Base-by-base conservation (phyloP, 2,329 filamentous ascomycete species). In the Fusarium coicis region DNA sequence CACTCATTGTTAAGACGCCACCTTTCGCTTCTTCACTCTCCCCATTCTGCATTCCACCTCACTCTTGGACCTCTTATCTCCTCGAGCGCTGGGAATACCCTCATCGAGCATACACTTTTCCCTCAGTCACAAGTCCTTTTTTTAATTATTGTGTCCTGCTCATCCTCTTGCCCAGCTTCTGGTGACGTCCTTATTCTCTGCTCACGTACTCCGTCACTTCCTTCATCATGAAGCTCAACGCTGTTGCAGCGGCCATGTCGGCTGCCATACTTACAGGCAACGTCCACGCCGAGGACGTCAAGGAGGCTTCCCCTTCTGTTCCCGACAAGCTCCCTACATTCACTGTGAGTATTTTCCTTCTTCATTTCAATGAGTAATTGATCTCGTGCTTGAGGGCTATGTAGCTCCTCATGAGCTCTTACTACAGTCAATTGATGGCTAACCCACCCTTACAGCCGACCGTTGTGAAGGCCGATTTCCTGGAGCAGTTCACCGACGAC, bases 401-500 rank as follows among this genome's bases (percentile, higher is more conserved):
- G 21, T 21, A 57, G 43, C 52, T 56, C n/a, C 14, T 36, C 16
- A 50, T 44, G 42, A 61, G 43, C 68, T 39, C 47, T 30, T 30
- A 34, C 47, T 32, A 21, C 15, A 9, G 32, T 40, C 70, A 69
- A 75, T 73, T 77, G 63, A 71, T 69, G 73, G 72, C 79, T 78
- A 64, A 80, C 70, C 30, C 23, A n/a, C n/a, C 53, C 43, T 57
- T 37, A 30, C 80, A 99, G 96, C 95, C 96, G 68, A 94, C 95
- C 75, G 89, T 87, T 73, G 83, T 98, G 80, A 96, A 98, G 87
- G 96, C 92, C 77, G 94, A 95, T 69, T 99, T 99, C 90, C 87
- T 98, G 74, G 96, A 99, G 88, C 96, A 99, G 85, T 99, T 99
- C 88, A 97, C 94, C 85, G 93, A 97, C 78, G 95, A 94, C 85